These are phyloP conservation scores for Plantago major DNA, from an alignment of 257 asterid genomes.

Conservation along the genomic window DNA sequence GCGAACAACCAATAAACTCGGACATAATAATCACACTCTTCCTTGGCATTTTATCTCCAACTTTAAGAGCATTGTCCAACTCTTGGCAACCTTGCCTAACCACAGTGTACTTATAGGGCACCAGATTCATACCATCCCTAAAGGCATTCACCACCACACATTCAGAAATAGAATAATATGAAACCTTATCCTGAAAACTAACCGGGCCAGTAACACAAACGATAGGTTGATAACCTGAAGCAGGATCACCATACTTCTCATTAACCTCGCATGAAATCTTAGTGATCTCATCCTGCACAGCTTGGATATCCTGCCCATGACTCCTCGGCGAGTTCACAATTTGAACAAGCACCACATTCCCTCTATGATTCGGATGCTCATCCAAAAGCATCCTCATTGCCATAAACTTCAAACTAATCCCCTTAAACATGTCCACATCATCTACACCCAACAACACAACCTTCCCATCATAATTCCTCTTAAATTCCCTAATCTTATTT, in stretches of 20 bases:
- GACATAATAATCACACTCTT: constrained; percentile 51
- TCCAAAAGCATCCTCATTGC: constrained; percentile 71
- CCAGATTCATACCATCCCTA: constrained; percentile 60
- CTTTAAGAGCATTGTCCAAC: constrained; percentile 35
- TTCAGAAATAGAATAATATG: constrained; percentile 41
- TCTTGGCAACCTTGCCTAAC: constrained; percentile 41
- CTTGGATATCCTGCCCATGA: constrained; percentile 75
- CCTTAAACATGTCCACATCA: constrained; percentile 85
- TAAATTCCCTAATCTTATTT: constrained; percentile 48
- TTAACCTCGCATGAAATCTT: constrained; percentile 31
- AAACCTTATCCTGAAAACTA: constrained; percentile 41
- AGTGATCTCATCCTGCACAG: constrained; percentile 47
- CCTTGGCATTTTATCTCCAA: constrained; percentile 17
- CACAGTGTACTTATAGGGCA: constrained; percentile 50
- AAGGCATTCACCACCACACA: constrained; percentile 53
- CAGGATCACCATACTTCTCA: constrained; percentile 20
- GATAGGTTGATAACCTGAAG: constrained; percentile 42
- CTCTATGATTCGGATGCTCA: constrained; percentile 54
- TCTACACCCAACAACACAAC: constrained; percentile 75
- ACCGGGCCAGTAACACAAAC: constrained; percentile 40
- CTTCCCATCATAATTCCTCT: constrained; percentile 41
- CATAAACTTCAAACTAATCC: constrained; percentile 68
- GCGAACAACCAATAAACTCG: constrained; percentile 59
- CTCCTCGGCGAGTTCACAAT: constrained; percentile 85
- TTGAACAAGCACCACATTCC: constrained; percentile 66